Conservation (phyloP, 805 yeast genomes). For the Yarrowia sp. region DNA sequence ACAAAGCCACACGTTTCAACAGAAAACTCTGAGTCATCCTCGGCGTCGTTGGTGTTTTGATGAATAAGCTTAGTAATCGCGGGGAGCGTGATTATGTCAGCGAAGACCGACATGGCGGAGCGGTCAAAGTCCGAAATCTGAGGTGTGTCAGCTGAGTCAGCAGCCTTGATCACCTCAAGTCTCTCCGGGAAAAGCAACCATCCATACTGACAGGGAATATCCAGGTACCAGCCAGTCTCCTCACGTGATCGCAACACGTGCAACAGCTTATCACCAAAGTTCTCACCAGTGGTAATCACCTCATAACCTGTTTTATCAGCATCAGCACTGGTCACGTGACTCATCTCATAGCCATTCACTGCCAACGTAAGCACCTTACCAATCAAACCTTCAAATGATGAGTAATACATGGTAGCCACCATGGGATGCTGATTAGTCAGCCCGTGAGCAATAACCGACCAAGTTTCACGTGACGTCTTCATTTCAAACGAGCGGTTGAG, state of each 20-base stretch:
- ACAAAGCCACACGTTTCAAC: conserved; percentile 41
- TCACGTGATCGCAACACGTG: not conserved
- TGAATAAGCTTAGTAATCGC: not conserved
- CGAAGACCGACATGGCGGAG: not conserved
- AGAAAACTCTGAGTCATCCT: conserved; percentile 9
- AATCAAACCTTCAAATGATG: not conserved
- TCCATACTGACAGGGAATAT: not conserved
- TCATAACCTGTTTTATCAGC: not conserved
- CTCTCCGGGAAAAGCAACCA: conserved; percentile 1
- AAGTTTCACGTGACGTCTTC: not conserved
- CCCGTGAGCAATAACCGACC: conserved; percentile 1
- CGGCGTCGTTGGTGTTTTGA: not conserved
- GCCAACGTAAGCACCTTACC: conserved; percentile 15
- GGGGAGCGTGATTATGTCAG: not conserved
- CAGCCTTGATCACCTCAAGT: not conserved
- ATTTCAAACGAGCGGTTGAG: conserved; percentile 10
- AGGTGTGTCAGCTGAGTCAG: not conserved
- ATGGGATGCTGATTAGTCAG: conserved; percentile 18
- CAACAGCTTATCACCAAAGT: not conserved
- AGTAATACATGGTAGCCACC: not conserved
- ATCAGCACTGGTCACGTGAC: not conserved
- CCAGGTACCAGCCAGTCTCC: not conserved
- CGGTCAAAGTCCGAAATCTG: not conserved
- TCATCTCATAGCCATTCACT: conserved; percentile 3
- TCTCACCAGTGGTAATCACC: not conserved